Evolutionary conservation across 2,329 filamentous ascomycete genomes (phyloP), one percentile per base, ranked within the genome.

Genomic region (Sporothrix phasma): DNA sequence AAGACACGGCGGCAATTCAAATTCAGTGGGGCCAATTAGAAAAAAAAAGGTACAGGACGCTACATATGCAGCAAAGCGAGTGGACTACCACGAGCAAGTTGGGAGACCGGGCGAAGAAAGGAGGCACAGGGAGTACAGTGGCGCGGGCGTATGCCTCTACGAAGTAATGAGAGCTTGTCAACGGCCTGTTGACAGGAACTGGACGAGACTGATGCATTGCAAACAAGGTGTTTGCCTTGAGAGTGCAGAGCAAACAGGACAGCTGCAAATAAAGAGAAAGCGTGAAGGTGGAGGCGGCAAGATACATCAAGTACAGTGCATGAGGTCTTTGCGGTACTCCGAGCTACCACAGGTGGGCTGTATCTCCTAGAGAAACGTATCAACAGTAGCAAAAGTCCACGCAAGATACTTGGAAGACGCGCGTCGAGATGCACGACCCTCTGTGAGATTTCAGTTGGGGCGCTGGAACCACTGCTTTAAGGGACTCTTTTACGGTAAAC

Each of bases 1-100:
- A 65, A 62, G 60, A 59, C 64, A 65, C 63, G 63, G 47, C 47
- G 29, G 26, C 39, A 47, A 56, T 54, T 64, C 29, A 62, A 61
- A 47, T 54, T 49, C 24, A 56, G 51, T 37, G 31, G 31, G n/a
- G 19, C 19, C 22, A 10, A 45, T 46, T 45, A 24, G 22, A n/a
- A 22, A 58, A 46, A 59, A 43, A 22, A 34, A 24, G 11, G 37
- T 17, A 39, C 11, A 43, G 17, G 24, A n/a, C 13, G 15, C 26
- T 11, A 19, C 3, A 37, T 59, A 59, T 62, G 45, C 47, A 54
- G 37, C 19, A 62, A 53, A 62, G 61, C 47, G 51, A 56, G 19
- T 6, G 47, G 17, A 51, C 34, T 10, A 29, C 11, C 29, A 53
- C 47, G n/a, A 6, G 51, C 11, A 39, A 7, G 31, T 13, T 31